These are phyloP conservation scores for Daedaleopsis sinensis DNA, from an alignment of 768 basidiomycete genomes.

Conservation along the genomic window DNA sequence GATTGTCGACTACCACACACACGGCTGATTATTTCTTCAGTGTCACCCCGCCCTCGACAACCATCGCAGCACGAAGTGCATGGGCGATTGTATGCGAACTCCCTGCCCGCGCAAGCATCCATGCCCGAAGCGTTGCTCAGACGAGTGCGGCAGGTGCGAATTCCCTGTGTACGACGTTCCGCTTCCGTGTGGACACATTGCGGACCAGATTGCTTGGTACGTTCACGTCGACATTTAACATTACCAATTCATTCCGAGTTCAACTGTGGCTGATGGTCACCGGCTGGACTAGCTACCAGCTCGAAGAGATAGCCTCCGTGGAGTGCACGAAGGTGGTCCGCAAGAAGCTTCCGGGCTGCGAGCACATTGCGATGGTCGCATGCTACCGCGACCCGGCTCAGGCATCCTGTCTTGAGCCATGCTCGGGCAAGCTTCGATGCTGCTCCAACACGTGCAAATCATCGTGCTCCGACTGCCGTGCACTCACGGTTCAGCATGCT, in stretches of 20 bases:
- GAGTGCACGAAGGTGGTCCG: slow-evolving; percentile 27
- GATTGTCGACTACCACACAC: not conserved
- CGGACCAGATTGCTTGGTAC: too few species aligned
- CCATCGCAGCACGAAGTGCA: slow-evolving; percentile 52
- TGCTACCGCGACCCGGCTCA: slow-evolving; percentile 24
- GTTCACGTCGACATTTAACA: too few species aligned
- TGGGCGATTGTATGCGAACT: slow-evolving; percentile 47
- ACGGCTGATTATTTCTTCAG: slow-evolving; percentile 38
- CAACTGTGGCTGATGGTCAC: not conserved
- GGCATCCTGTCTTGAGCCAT: too few species aligned
- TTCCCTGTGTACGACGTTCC: slow-evolving; percentile 48
- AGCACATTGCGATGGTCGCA: slow-evolving; percentile 27
- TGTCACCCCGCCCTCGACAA: slow-evolving; percentile 65
- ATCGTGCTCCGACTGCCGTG: slow-evolving; percentile 34
- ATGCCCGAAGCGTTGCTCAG: slow-evolving; percentile 53
- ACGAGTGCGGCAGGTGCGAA: slow-evolving; percentile 54
- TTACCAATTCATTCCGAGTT: not conserved
- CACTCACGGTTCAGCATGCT: slow-evolving; percentile 4
- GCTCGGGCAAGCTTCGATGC: slow-evolving; percentile 29
- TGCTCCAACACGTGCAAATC: slow-evolving; percentile 34
- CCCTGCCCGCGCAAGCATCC: slow-evolving; percentile 62
- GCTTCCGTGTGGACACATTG: slow-evolving; percentile 63
- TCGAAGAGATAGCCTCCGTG: slow-evolving; percentile 27
- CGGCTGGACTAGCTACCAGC: slow-evolving; percentile 24
- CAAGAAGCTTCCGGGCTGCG: slow-evolving; percentile 34